Conservation (phyloP, 176 grass and related monocot genomes). For the Hyparrhenia diplandra region DNA sequence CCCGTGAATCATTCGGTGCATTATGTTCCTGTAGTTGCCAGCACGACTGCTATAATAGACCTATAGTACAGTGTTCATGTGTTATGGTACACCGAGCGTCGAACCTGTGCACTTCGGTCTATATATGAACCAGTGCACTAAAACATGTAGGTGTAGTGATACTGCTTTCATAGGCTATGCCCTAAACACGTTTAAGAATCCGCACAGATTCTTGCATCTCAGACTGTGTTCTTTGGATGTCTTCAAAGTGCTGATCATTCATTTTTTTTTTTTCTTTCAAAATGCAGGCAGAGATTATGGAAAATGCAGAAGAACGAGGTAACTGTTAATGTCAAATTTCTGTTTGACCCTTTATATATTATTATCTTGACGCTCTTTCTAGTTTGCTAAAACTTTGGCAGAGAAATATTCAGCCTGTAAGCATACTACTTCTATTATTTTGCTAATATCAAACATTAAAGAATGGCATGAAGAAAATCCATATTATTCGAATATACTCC, state of each 20-base stretch:
- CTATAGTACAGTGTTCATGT: no score
- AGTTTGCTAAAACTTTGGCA: background rate
- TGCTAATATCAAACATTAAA: background rate
- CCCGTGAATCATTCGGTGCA: background rate
- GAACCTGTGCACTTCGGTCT: background rate
- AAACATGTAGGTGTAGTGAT: background rate
- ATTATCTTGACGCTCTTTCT: background rate
- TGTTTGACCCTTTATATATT: background rate
- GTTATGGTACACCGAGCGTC: no score
- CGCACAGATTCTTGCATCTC: no score
- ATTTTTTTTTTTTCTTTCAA: background rate
- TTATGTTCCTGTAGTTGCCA: background rate
- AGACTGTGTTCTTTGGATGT: background rate
- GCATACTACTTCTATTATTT: background rate
- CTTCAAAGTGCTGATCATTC: background rate
- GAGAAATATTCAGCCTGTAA: background rate
- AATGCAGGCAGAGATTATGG: constrained; percentile 65
- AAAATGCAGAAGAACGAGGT: constrained; percentile 80
- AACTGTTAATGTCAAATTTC: background rate
- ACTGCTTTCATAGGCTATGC: no score
- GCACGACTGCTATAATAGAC: no score
- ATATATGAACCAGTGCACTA: no score
- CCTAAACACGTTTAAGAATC: no score
- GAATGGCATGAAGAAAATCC: background rate
- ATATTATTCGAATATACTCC: background rate